Evolutionary conservation across 31 red algal species (phyloP).

Genomic region (Odonthalia washingtoniensis): DNA sequence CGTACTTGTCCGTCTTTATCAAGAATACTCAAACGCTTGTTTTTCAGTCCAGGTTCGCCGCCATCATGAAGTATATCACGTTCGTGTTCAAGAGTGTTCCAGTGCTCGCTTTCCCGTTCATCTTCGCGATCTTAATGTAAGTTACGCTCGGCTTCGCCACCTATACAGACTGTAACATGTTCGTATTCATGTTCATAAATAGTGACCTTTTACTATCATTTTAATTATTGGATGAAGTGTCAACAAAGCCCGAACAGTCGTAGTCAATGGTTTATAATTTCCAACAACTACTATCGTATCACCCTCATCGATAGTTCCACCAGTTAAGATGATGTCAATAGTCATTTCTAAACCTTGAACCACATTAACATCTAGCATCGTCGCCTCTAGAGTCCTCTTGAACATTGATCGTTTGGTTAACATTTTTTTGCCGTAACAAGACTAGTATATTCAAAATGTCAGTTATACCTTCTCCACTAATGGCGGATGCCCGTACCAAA

Average conservation of each 20-base stretch:
- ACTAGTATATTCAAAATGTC: slow-evolving; percentile 95
- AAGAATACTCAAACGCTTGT: too few species aligned
- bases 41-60: too few species aligned
- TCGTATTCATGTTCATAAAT: too few species aligned
- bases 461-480: slow-evolving; percentile 97
- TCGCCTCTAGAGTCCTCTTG: slow-evolving; percentile 76
- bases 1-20: too few species aligned
- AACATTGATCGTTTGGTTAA: slow-evolving; percentile 78
- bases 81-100: too few species aligned
- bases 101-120: too few species aligned
- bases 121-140: too few species aligned
- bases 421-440: slow-evolving; percentile 89
- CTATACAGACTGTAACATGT: too few species aligned
- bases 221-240: slow-evolving; percentile 99
- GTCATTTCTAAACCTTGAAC: slow-evolving; percentile 97
- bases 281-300: slow-evolving; percentile 97
- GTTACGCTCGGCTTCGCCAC: too few species aligned
- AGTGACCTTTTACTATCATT: too few species aligned
- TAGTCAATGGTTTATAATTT: slow-evolving; percentile 92
- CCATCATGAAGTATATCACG: too few species aligned
- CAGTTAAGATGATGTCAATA: slow-evolving; percentile 94
- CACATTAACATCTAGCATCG: too few species aligned
- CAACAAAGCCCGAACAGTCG: slow-evolving; percentile 92
- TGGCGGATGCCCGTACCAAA: slow-evolving; percentile 95
- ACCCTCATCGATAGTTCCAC: slow-evolving; percentile 91